Base-by-base conservation (phyloP, 75 land plant species). In the Azolla pinnata region DNA sequence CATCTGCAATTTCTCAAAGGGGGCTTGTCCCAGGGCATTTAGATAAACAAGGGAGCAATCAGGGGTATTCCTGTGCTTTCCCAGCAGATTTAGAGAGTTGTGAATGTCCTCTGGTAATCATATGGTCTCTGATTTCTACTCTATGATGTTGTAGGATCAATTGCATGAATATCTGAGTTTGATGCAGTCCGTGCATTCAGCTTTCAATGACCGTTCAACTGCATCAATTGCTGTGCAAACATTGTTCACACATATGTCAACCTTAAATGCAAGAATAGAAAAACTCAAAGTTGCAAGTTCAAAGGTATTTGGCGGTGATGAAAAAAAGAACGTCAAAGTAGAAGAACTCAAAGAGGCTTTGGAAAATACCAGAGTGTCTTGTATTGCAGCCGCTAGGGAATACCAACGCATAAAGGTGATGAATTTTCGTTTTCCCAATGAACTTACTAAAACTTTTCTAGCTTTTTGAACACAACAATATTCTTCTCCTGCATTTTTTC, bases 341-440 rank as follows among this genome's bases (percentile, higher is more conserved):
- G 87, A 83, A 29, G 96, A 87, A 74, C 60, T 86, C 52, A 83
- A 81, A 50, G 96, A 81, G 31, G 61, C 78, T 8, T 40, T 81
- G 12, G 75, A 70, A 57, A 53, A 58, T 23, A 80, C 84, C 10
- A 87, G 81, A 69, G 90, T 83, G 69, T 80, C 92, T 27, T 78
- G 77, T 49, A 65, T 55, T 46, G 50, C 53, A 71, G 96, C 92
- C 1, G 64, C 65, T 24, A 73, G 65, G 59, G 84, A 90, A 55
- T 90, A 90, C 70, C 92, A 90, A 29, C 72, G 69, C 10, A 90
- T 90, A 54, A 86, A 90, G 96, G 96, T 90, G 75, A 14, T 31
- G 19, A 38, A 31, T 57, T 58, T 29, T 19, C 57, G 21, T 32
- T n/a, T n/a, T n/a, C n/a, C 62, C 2, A 40, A 25, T 44, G 25